Evolutionary conservation across 1,139 yeast genomes (phyloP), one percentile per base, ranked within the genome.

Genomic region (Saccharomycopsis hybrid): DNA sequence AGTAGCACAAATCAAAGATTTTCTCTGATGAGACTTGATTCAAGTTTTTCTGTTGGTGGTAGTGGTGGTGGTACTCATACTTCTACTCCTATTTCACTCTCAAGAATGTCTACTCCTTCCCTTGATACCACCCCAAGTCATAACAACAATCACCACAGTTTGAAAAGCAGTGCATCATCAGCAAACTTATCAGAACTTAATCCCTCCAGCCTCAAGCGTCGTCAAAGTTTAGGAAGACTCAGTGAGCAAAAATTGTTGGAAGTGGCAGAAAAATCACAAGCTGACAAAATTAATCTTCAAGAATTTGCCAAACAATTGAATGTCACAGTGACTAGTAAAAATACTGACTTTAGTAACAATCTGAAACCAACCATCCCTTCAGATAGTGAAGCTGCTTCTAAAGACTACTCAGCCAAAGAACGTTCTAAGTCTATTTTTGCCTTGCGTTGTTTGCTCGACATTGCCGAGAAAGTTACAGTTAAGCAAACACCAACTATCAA

Each of bases 381-480:
- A 18, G 18, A 18, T 18, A 18, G 18, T 18, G 18, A 18, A 18
- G 18, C 18, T 18, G 18, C 18, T 18, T 18, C 18, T 18, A 11
- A 44, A 25, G 31, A 40, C 11, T 24, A 25, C 11, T n/a, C 30
- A 3, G 8, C 18, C 8, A 42, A 27, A 4, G 39, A 46, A 41
- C 37, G 41, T 27, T 33, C 39, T 11, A 41, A 39, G 28, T 24
- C 47, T n/a, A 35, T 48, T 18, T 51, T 51, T 30, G 46, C 49
- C 2, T 9, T 51, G 24, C 31, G 52, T 2, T 48, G 49, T 18
- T 31, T 51, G n/a, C 18, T 45, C 4, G 49, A 48, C 8, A 41
- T 45, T 7, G 47, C 48, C 5, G 13, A 31, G 5, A 36, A 27
- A 18, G 18, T 27, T 18, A 28, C 25, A n/a, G 42, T 30, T 3